Percentiles rank a stretch among this genome's conserved stretches.
These are phyloP conservation scores for Rhamnella rubrinervis DNA, from an alignment of 331 rosid genomes.

Conservation along the genomic window DNA sequence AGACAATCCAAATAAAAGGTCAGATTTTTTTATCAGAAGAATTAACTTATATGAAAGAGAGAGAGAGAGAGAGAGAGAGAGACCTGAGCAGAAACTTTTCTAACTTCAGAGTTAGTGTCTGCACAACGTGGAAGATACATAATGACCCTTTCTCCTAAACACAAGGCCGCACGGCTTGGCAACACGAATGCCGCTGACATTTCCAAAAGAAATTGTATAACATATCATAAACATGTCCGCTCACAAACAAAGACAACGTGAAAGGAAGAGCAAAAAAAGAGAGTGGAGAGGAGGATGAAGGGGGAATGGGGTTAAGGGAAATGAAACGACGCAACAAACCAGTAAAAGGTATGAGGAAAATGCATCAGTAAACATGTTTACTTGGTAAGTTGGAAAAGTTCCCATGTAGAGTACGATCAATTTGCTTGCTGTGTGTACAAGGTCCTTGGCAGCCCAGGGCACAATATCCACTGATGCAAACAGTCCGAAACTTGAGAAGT, in stretches of 20 bases:
- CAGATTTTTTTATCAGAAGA: conserved; percentile 16
- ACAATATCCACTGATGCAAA: conserved; percentile 83
- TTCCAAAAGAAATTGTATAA: conserved; percentile 17
- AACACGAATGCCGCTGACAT: conserved; percentile 78
- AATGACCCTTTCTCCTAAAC: conserved; percentile 85
- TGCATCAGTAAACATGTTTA: conserved; percentile 42
- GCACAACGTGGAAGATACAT: conserved; percentile 97
- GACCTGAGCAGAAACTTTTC: conserved; percentile 93
- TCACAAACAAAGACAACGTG: background rate
- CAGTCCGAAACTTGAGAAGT: conserved; percentile 87
- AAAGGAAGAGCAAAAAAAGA: conserved; percentile 2
- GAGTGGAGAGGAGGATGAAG: background rate
- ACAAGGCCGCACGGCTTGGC: conserved; percentile 95
- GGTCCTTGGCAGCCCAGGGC: conserved; percentile 87
- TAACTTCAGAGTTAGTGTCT: conserved; percentile 85
- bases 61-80: conserved; percentile 3
- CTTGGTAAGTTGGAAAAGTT: conserved; percentile 82
- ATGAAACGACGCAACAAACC: conserved; percentile 8
- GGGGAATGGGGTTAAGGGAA: background rate
- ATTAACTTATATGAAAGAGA: background rate
- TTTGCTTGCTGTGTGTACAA: conserved; percentile 74
- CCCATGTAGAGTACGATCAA: conserved; percentile 71
- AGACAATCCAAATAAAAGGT: conserved; percentile 8
- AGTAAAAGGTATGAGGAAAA: conserved; percentile 1
- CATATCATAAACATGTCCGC: background rate